A percentile compares a stretch with the other conserved stretches of the same genome.
Conservation (phyloP, 148 eudicot species). For the Fagopyrum homotropicum region DNA sequence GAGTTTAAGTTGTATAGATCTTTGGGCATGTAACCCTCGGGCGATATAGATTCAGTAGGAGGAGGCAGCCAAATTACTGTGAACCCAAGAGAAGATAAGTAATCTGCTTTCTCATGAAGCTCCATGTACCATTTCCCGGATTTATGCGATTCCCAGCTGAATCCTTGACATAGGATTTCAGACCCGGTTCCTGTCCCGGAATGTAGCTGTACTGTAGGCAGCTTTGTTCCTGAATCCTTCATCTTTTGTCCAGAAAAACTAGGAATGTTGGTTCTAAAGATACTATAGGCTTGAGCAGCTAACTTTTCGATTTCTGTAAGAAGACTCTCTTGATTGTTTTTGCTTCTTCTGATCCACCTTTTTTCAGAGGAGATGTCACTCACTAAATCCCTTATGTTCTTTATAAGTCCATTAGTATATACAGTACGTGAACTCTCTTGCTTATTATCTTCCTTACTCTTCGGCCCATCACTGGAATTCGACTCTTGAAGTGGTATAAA, state of each 20-base stretch:
- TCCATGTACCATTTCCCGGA: conserved; percentile 89
- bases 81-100: conserved; percentile 74
- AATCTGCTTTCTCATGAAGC: conserved; percentile 59
- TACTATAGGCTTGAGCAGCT: conserved; percentile 93
- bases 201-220: conserved; percentile 29
- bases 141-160: conserved; percentile 96
- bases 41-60: conserved; percentile 92
- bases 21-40: conserved; percentile 98
- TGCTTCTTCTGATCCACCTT: conserved; percentile 53
- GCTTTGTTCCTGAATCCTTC: conserved; percentile 31
- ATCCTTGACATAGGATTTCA: conserved; percentile 89
- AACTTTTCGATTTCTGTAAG: conserved; percentile 94
- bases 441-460: conserved; percentile 19
- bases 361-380: conserved; percentile 64
- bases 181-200: conserved; percentile 88
- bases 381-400: conserved; percentile 62
- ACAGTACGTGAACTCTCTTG: conserved; percentile 36
- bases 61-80: conserved; percentile 95
- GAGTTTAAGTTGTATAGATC: conserved; percentile 92
- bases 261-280: conserved; percentile 60
- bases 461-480: conserved; percentile 14
- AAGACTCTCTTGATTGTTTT: conserved; percentile 70
- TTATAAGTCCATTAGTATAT: conserved; percentile 59
- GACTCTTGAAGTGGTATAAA: conserved; percentile 47
- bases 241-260: conserved; percentile 35